Base-by-base conservation (phyloP, 805 yeast genomes). In the Yamadazyma scolyti region DNA sequence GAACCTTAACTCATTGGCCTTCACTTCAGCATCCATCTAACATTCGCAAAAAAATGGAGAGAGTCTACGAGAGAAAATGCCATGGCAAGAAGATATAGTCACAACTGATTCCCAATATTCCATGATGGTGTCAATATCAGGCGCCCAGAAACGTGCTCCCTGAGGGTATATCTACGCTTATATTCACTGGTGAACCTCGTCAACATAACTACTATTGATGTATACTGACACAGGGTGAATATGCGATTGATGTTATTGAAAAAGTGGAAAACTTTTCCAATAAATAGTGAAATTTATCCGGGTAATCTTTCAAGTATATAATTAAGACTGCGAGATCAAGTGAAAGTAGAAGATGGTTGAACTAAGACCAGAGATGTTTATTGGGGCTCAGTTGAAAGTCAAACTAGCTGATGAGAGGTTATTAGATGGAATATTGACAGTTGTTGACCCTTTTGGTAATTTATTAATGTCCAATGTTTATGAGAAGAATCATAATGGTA, bases 91-190 rank as follows among this genome's bases (percentile, higher is more conserved):
- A 22, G 17, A 56, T 61, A 48, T 61, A 60, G 67, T 45, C 65
- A 59, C 66, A 60, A 61, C 68, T 61, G 68, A 61, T 61, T 61
- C 68, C 68, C 68, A 61, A 49, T 53, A 51, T 59, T 52, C 61
- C 68, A 61, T 46, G 15, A 39, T 30, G 31, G 29, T 48, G 61
- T 61, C 68, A 61, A 59, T 53, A 57, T 45, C 68, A 49, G 68
- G 68, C 65, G 68, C 68, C 68, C 68, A 61, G 68, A 45, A 61
- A 61, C 68, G 66, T 58, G 61, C 68, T 56, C 65, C 65, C 40
- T 44, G 33, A 43, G 33, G 65, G 64, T 60, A 48, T 21, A 23
- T 61, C 52, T 61, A 59, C 66, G 66, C 66, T 46, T 55, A 11
- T 35, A 39, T 49, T 41, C 65, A 55, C 59, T 43, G 19, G 48